Base-by-base conservation (phyloP, 2,329 filamentous ascomycete species). In the Shiraia sp. region DNA sequence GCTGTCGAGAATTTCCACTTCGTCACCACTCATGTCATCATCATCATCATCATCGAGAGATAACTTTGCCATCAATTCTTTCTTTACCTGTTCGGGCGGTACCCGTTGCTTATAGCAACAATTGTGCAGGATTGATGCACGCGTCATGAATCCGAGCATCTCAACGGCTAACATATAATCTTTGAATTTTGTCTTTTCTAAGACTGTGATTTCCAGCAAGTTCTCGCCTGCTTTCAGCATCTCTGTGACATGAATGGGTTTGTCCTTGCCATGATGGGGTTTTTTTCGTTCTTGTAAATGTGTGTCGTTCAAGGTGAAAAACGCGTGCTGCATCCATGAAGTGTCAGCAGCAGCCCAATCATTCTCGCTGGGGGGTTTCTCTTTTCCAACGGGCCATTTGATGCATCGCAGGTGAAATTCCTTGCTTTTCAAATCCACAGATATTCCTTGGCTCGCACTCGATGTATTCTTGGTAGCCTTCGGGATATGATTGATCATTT, bases 391-490 rank as follows among this genome's bases (percentile, higher is more conserved):
- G 4, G 61, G 48, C 43, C 74, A 65, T 42, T 73, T 72, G 55
- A 86, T 80, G 59, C 87, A 86, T 8, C 88, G 84, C 15, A 95
- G 58, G 12, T 90, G 86, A 59, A 85, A 85, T 25, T 82, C 78
- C 4, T 79, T 67, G 35, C 79, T 82, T 4, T 80, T 79, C 44
- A 81, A 72, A 13, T 65, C 70, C 56, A 71, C 74, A 17, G 34
- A 49, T 40, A 65, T 69, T 29, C 40, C 55, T 15, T 45, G 34
- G 5, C 64, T 61, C 29, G 63, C 49, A 2, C 71, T 63, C 26
- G 51, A 17, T 35, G 38, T 9, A 13, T 53, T 32, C 28, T 37
- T 49, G 7, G 66, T 48, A 27, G 70, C 61, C 10, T 47, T 55
- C 4, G 73, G 65, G 6, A 82, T 55, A 4, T 50, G 62, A 5